A percentile compares a stretch with the other conserved stretches of the same genome.
Evolutionary conservation across 2,329 filamentous ascomycete species (phyloP).

Genomic region (Hypoxylon sp.): DNA sequence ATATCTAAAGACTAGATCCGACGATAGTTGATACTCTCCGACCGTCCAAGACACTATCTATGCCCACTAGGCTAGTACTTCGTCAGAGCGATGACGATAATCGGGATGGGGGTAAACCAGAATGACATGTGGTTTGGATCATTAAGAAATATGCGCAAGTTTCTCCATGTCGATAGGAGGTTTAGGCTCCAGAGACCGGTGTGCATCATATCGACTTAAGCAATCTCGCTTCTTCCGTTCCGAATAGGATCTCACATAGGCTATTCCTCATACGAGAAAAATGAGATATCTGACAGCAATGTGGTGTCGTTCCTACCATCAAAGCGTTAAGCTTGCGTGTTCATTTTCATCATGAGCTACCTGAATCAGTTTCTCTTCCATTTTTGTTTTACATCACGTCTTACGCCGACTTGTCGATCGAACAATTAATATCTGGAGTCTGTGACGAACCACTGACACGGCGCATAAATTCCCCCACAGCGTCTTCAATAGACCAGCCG

Average conservation of each 20-base stretch:
- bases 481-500: slow-evolving; percentile 30
- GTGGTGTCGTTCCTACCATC: slow-evolving; percentile 10
- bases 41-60: slow-evolving; percentile 13
- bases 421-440: slow-evolving; percentile 28
- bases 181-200: slow-evolving; percentile 21
- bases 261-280: slow-evolving; percentile 7
- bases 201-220: slow-evolving; percentile 20
- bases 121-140: slow-evolving; percentile 8
- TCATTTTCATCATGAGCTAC: slow-evolving; percentile 1
- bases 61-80: too few relatives aligned
- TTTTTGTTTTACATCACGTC: slow-evolving; percentile 18
- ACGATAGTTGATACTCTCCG: slow-evolving; percentile 4
- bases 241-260: slow-evolving; percentile 20
- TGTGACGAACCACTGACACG: slow-evolving; percentile 36
- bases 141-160: slow-evolving; percentile 5
- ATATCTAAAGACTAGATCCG: slow-evolving; percentile 6
- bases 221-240: slow-evolving; percentile 27
- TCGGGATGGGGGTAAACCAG: slow-evolving; percentile 4
- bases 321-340: slow-evolving; percentile 8
- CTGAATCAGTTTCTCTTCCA: slow-evolving; percentile 4
- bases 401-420: slow-evolving; percentile 18
- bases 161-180: slow-evolving; percentile 17
- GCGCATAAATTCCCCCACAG: slow-evolving; percentile 34
- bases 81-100: slow-evolving; percentile 16
- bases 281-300: slow-evolving; percentile 1